Percentiles rank a stretch among this genome's conserved stretches.
These are phyloP conservation scores for Aspergillus costaricaensis DNA, from an alignment of 2,329 filamentous ascomycete genomes.

Conservation along the genomic window DNA sequence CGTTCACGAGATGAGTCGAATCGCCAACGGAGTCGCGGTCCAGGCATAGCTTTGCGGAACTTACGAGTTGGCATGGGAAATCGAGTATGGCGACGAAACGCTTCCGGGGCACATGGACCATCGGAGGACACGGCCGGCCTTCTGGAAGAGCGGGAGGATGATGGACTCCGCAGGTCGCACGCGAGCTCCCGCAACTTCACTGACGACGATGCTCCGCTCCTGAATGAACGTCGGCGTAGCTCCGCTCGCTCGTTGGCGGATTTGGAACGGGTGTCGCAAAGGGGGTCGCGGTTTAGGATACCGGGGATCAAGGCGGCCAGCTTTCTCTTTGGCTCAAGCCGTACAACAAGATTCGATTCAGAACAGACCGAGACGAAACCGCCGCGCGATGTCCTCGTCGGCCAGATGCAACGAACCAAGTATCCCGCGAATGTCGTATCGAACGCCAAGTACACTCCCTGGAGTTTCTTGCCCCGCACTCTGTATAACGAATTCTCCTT, in stretches of 20 bases:
- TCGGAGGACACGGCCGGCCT: conserved; percentile 66
- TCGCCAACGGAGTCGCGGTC: conserved; percentile 33
- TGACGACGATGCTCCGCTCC: conserved; percentile 74
- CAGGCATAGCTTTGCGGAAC: conserved; percentile 51
- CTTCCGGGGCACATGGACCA: conserved; percentile 43
- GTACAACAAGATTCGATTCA: conserved; percentile 38
- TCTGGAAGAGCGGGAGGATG: conserved; percentile 63
- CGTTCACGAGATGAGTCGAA: conserved; percentile 32
- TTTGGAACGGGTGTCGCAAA: conserved; percentile 46
- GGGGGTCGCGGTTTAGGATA: conserved; percentile 61
- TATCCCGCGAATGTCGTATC: conserved; percentile 92
- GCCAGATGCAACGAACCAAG: conserved; percentile 68
- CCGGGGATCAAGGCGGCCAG: conserved; percentile 64
- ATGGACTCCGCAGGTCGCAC: conserved; percentile 60
- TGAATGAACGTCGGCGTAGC: conserved; percentile 53
- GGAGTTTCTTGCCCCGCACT: conserved; percentile 90
- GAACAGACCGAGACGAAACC: conserved; percentile 49
- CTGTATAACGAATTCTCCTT: conserved; percentile 99
- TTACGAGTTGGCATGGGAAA: conserved; percentile 53
- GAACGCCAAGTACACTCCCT: conserved; percentile 95
- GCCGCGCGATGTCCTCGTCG: conserved; percentile 74
- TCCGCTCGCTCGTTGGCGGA: conserved; percentile 35
- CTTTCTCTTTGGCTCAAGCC: conserved; percentile 27
- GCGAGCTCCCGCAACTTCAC: conserved; percentile 56
- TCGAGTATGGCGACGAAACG: conserved; percentile 42